Conservation (phyloP, 2,329 filamentous ascomycete genomes). For the Zarea fungicola region DNA sequence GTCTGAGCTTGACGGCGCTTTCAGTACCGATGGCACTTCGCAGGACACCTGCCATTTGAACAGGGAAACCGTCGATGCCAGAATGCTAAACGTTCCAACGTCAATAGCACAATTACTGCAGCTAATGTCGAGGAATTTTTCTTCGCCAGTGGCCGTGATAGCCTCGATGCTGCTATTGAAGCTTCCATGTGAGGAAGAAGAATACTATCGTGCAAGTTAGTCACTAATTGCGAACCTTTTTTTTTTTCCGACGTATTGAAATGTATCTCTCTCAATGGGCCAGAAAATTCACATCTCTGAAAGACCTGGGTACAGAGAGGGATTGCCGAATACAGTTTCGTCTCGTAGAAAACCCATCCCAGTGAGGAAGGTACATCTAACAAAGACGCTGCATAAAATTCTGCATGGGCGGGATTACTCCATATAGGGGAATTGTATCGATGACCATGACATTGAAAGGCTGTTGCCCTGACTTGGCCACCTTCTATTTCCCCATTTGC, state of each 20-base stretch:
- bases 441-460: constrained; percentile 52
- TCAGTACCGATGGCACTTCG: constrained; percentile 22
- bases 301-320: constrained; percentile 42
- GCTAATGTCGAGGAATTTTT: constrained; percentile 34
- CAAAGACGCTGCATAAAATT: constrained; percentile 17
- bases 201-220: constrained; percentile 32
- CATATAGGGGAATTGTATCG: constrained; percentile 66
- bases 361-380: constrained; percentile 34
- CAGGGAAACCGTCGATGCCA: constrained; percentile 41
- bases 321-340: constrained; percentile 26
- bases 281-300: constrained; percentile 43
- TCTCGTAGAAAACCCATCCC: constrained; percentile 36
- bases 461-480: constrained; percentile 44
- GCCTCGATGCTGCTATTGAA: constrained; percentile 26
- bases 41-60: constrained; percentile 55
- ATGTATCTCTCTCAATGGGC: constrained; percentile 50
- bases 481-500: constrained; percentile 53
- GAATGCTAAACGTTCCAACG: constrained; percentile 43
- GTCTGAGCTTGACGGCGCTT: constrained; percentile 37
- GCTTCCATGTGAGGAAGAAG: constrained; percentile 25
- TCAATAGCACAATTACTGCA: constrained; percentile 42
- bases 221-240: too few relatives aligned
- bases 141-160: constrained; percentile 19
- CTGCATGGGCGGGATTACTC: constrained; percentile 28
- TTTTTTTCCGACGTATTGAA: too few relatives aligned